Evolutionary conservation across 331 rosid genomes (phyloP).

Genomic region (Pyracantha coccinea): DNA sequence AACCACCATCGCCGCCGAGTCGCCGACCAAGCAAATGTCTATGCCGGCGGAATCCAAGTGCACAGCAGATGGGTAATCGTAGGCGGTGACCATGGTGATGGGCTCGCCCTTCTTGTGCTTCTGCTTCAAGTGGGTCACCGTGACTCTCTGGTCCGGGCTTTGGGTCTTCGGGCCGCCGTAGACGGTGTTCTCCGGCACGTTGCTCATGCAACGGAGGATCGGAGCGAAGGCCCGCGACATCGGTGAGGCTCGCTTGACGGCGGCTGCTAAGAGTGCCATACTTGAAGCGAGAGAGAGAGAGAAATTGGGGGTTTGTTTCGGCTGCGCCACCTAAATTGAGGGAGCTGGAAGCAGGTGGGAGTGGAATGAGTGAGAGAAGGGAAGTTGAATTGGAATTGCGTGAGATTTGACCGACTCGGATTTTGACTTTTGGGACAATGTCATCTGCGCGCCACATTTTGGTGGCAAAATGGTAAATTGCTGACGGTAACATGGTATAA

Average conservation of each 20-base stretch:
- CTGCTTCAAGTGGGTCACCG: slow-evolving; percentile 43
- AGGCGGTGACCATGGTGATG: slow-evolving; percentile 81
- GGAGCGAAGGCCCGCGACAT: background rate
- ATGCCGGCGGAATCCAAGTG: slow-evolving; percentile 61
- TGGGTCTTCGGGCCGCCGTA: slow-evolving; percentile 66
- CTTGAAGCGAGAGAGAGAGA: background rate
- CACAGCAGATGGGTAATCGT: slow-evolving; percentile 83
- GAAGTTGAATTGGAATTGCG: background rate
- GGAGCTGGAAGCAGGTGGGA: background rate
- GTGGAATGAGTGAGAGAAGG: background rate
- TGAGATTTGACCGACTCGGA: background rate
- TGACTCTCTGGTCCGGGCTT: slow-evolving; percentile 43
- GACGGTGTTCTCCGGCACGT: slow-evolving; percentile 63
- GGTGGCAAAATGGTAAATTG: background rate
- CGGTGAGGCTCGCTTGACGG: slow-evolving; percentile 1
- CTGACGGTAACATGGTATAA: too few species aligned
- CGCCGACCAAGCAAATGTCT: slow-evolving; percentile 77
- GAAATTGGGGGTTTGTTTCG: background rate
- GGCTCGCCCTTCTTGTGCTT: slow-evolving; percentile 56
- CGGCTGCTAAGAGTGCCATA: slow-evolving; percentile 10
- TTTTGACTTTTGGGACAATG: background rate
- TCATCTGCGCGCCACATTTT: background rate
- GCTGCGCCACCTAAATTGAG: background rate
- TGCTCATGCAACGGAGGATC: slow-evolving; percentile 44
- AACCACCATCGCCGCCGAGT: slow-evolving; percentile 90